phyloP scores from a whole-genome alignment of 768 basidiomycete species.

The Termitomyces sp. region DNA sequence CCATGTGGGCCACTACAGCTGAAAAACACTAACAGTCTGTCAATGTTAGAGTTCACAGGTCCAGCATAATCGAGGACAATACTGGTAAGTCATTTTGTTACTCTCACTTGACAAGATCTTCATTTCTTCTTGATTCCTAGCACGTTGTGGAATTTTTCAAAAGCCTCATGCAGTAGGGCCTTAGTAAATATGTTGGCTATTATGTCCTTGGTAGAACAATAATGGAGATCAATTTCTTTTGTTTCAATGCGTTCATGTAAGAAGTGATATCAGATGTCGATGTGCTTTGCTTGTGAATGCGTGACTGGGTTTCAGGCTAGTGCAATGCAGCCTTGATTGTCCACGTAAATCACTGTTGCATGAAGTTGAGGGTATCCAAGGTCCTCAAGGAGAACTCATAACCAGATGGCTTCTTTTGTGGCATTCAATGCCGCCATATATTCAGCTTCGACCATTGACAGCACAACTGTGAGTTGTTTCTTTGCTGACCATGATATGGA shows the following conservation, averaged over 20 bases:
- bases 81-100: too few species aligned
- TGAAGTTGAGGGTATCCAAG: background rate
- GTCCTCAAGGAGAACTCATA: background rate
- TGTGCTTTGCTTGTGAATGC: conserved; percentile 1
- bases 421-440: background rate
- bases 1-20: too few species aligned
- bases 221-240: too few species aligned
- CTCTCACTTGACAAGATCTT: too few species aligned
- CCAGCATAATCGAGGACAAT: too few species aligned
- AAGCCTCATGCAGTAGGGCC: too few species aligned
- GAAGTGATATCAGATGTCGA: background rate
- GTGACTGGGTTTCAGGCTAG: background rate
- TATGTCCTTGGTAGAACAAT: background rate
- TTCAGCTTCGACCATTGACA: background rate
- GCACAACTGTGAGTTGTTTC: background rate
- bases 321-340: conserved; percentile 6
- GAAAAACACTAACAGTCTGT: too few species aligned
- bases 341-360: background rate
- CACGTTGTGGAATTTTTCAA: too few species aligned
- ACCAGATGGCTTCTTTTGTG: conserved; percentile 5
- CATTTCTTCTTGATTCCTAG: too few species aligned
- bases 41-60: too few species aligned
- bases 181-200: too few species aligned
- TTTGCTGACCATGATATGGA: background rate
- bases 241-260: too few species aligned